Base-by-base conservation (phyloP, 768 basidiomycete species). In the Auricularia sp. region DNA sequence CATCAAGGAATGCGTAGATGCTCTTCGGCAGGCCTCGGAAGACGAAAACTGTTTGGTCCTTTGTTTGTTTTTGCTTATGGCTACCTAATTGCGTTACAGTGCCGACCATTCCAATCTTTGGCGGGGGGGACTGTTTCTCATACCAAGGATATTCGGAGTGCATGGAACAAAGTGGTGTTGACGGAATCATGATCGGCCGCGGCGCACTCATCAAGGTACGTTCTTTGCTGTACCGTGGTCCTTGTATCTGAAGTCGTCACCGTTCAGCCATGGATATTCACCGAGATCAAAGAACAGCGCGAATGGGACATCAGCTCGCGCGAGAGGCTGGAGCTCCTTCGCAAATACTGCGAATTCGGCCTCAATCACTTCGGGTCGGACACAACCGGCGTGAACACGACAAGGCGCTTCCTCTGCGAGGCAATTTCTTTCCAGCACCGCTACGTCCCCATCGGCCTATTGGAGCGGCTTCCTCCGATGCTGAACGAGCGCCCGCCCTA, bases 401-500 rank as follows among this genome's bases (percentile, higher is more conserved):
- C 94, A 0, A 84, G 97, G 33, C 83, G 97, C 64, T 99, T 95
- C 77, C 84, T 98, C 13, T 95, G 92, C 73, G 97, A 98, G 77
- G 88, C 93, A 0, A 80, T 99, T 2, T 96, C 94, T 0, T 99
- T 98, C 82, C 92, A 94, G 71, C 89, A 96, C 74, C 92, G 97
- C 56, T 99, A 99, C 72, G 79, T 98, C 59, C 97, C 97, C 6
- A 88, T 98, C 59, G 97, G 97, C 0, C 77, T 99, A 6, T 82
- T 98, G 21, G 95, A 99, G 73, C 77, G 72, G 1, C 77, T 94
- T 33, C 94, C 96, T 0, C 83, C 81, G 2, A 81, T 82, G 66
- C 85, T 99, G 69, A 98, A 98, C 72, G 95, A 98, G 65, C 85
- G 97, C 11, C 86, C 95, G 0, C 92, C 93, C 0, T 84, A 90